These are phyloP conservation scores for Papiliotrema flavescens DNA, from an alignment of 1,284 basidiomycete species.

Conservation along the genomic window DNA sequence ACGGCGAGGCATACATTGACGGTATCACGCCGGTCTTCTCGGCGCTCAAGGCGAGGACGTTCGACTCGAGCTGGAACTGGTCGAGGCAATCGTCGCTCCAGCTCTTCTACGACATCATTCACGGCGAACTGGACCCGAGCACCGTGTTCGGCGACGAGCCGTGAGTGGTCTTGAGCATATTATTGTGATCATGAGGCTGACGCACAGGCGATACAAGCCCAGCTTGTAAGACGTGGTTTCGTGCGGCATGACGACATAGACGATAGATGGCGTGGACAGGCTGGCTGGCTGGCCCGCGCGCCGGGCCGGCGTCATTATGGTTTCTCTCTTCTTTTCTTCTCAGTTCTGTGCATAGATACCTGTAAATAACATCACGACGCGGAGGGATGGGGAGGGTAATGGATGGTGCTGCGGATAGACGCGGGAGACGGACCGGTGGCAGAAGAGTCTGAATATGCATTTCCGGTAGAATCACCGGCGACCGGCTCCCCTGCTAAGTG, in stretches of 20 bases:
- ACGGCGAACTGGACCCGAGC: conserved; percentile 58
- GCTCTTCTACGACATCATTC: conserved; percentile 98
- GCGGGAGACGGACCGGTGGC: too few relatives aligned
- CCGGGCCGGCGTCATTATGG: neutral
- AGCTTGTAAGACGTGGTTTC: neutral
- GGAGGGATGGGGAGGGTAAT: neutral
- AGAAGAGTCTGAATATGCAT: neutral
- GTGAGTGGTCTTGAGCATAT: conserved; percentile 12
- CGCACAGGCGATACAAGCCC: conserved; percentile 16
- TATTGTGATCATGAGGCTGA: neutral
- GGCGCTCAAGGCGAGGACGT: conserved; percentile 90
- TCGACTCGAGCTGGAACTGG: conserved; percentile 99
- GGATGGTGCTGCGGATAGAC: neutral
- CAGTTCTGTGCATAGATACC: conserved; percentile 13
- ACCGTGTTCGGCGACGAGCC: conserved; percentile 42
- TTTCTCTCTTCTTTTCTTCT: conserved; percentile 8
- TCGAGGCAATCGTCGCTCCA: conserved; percentile 89
- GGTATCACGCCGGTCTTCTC: conserved; percentile 94
- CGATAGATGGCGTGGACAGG: neutral
- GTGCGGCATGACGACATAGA: neutral
- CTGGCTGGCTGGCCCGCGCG: neutral
- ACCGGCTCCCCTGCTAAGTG: too few relatives aligned
- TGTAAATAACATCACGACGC: conserved; percentile 2
- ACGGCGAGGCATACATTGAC: conserved; percentile 89
- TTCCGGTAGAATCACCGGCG: too few relatives aligned